Evolutionary conservation across 75 land plant species (phyloP).

Genomic region (Pinus tabuliformis): DNA sequence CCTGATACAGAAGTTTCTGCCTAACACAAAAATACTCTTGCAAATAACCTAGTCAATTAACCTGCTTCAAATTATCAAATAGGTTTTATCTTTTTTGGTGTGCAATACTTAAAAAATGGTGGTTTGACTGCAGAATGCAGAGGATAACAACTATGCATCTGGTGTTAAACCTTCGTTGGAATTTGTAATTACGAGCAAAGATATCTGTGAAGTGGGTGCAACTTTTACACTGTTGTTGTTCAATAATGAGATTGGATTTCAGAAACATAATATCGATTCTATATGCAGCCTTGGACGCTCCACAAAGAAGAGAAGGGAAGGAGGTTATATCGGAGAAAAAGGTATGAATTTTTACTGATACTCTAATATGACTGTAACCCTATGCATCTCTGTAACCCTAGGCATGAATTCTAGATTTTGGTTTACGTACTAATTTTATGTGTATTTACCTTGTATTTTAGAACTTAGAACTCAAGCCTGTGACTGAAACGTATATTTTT

Average conservation of each 20-base stretch:
- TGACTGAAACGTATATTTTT: too few relatives aligned
- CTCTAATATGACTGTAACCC: too few relatives aligned
- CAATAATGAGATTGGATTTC: constrained; percentile 56
- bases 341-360: constrained; percentile 11
- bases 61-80: not conserved
- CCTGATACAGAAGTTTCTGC: too few relatives aligned
- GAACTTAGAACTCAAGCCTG: too few relatives aligned
- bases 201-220: constrained; percentile 34
- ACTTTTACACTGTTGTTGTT: constrained; percentile 27
- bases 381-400: too few relatives aligned
- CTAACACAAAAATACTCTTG: too few relatives aligned
- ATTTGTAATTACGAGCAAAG: constrained; percentile 25
- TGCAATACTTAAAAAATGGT: too few relatives aligned
- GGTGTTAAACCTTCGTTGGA: not conserved
- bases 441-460: too few relatives aligned
- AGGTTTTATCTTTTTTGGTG: too few relatives aligned
- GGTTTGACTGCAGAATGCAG: constrained; percentile 25
- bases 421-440: too few relatives aligned
- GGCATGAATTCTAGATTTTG: too few relatives aligned
- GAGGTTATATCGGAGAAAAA: constrained; percentile 48
- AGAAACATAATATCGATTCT: constrained; percentile 27
- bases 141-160: constrained; percentile 10
- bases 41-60: too few relatives aligned
- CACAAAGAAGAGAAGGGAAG: constrained; percentile 30
- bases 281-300: constrained; percentile 47